Base-by-base conservation (phyloP, 805 yeast species). In the Ogataea populi-albae region DNA sequence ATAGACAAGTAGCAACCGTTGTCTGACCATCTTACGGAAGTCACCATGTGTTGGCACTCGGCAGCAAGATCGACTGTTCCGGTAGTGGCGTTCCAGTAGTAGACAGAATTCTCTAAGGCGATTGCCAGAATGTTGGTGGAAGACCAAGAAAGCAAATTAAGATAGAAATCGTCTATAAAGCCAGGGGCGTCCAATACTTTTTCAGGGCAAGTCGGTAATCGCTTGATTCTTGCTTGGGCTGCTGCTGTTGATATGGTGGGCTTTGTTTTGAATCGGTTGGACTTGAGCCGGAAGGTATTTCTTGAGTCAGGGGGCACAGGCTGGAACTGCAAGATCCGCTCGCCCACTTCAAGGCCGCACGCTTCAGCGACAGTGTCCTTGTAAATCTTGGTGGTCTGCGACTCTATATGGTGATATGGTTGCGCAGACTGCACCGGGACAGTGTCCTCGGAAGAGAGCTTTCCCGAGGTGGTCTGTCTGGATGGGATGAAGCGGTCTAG, bases 181-280 rank as follows among this genome's bases (percentile, higher is more conserved):
- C 96, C 96, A 0, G 98, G 98, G 0, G 98, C 98, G 63, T 93
- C 98, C 26, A 93, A 68, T 1, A 93, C 95, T 45, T 95, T 74
- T 46, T 86, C 96, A 1, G 98, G 98, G 22, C 86, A 85, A 0
- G 86, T 77, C 17, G 94, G 86, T 30, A 93, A 72, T 49, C 79
- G 81, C 47, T 95, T 77, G 32, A 86, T 75, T 50, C 88, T 68
- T 12, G 84, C 79, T 23, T 78, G 70, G 4, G 82, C 84, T 18
- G 73, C 67, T 9, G 71, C 63, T 1, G 79, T 47, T 4, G 63
- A 55, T 10, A 55, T 52, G 40, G 42, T 43, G 34, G 40, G 50
- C 37, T 51, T 47, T 16, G 43, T 38, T 25, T 52, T 52, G 33
- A 52, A 50, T 19, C 40, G 40, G 16, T 30, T 40, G 6, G 47